Evolutionary conservation across 495 filamentous ascomycete genomes (phyloP), one percentile per base, ranked within the genome.

Genomic region (Niebla homalea): DNA sequence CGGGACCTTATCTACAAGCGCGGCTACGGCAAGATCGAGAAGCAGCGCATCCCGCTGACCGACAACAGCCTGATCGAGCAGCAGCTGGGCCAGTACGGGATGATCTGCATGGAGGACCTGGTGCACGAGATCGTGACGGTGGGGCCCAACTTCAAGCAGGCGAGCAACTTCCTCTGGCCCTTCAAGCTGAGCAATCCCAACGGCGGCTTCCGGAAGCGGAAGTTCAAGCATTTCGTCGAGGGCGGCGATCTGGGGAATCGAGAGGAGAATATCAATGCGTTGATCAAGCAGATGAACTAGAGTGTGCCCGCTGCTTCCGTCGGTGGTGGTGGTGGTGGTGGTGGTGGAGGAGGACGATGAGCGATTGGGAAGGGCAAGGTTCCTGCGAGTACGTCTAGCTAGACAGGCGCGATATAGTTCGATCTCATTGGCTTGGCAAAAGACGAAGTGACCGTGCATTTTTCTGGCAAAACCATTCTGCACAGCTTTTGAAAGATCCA

Each of bases 1-100:
- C 90, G 90, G 68, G 92, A 98, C 77, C 87, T 98, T 67, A 76
- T 97, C 78, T 97, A 97, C 81, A 98, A 97, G 85, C 89, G 90
- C 60, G 90, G 90, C 65, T 95, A 97, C 68, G 90, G 88, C 66
- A 97, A 96, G 82, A 71, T 95, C 68, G 77, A 95, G 73, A 89
- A 89, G 79, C 87, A 94, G 78, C 88, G 93, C 63, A 81, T 94
- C 67, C 74, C 92, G 47, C 80, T 97, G 51, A 96, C 92, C 65
- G 92, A 98, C 77, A 98, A 98, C 81, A 73, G 85, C 64, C 77
- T 98, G 71, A 90, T 98, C 60, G 92, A 98, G 82, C 81, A 86
- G 74, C 78, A 76, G 76, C 81, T 98, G 60, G 92, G 92, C 73
- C 87, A 94, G 79, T 93, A 84, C 75, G 90, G 92, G 67, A 95